Evolutionary conservation across 1,139 yeast species (phyloP).

Genomic region (Blastobotrys serpentis): DNA sequence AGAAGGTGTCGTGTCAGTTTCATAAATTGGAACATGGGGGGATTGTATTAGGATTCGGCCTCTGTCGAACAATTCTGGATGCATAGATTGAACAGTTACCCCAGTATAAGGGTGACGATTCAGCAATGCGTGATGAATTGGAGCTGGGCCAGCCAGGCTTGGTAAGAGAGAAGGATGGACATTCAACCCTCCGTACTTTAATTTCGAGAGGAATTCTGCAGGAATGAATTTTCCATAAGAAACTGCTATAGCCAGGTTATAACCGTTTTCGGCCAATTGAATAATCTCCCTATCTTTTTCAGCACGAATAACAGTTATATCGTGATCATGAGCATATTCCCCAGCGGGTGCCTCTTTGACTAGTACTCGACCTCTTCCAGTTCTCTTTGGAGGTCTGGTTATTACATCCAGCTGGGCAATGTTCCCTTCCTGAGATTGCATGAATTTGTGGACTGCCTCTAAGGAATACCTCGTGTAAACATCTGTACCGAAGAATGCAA

Average conservation of each 20-base stretch:
- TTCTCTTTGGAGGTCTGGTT: constrained; percentile 63
- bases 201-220: constrained; percentile 45
- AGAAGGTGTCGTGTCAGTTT: constrained; percentile 45
- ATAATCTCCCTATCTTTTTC: constrained; percentile 57
- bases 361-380: constrained; percentile 62
- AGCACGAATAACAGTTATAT: constrained; percentile 52
- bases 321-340: constrained; percentile 39
- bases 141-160: constrained; percentile 82
- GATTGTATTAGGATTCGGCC: constrained; percentile 73
- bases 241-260: constrained; percentile 77
- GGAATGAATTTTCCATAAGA: constrained; percentile 88
- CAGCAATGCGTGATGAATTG: constrained; percentile 76
- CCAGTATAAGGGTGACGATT: constrained; percentile 68
- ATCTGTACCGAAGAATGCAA: constrained; percentile 84
- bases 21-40: constrained; percentile 40
- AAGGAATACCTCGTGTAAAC: constrained; percentile 65
- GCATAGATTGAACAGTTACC: constrained; percentile 84
- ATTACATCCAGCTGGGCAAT: constrained; percentile 58
- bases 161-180: constrained; percentile 94
- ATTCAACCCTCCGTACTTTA: constrained; percentile 71
- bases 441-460: constrained; percentile 44
- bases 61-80: constrained; percentile 79
- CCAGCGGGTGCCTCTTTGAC: constrained; percentile 59
- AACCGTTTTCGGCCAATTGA: constrained; percentile 37
- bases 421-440: constrained; percentile 20